These are phyloP conservation scores for Hemileccinum rubropunctum DNA, from an alignment of 768 basidiomycete species.

Conservation along the genomic window DNA sequence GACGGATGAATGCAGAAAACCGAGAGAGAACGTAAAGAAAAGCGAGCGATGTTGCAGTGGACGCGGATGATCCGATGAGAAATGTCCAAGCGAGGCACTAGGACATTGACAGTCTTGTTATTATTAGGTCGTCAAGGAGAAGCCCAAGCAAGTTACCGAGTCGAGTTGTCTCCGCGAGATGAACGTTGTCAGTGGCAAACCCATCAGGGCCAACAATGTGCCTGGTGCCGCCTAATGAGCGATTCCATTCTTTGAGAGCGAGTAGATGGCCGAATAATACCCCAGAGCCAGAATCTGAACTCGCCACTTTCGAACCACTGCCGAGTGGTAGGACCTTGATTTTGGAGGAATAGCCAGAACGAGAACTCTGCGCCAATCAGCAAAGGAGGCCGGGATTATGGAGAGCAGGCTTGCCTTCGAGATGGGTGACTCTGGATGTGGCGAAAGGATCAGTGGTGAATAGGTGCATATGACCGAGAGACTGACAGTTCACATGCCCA, in stretches of 20 bases:
- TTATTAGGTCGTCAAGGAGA: neutral
- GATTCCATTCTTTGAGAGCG: constrained; percentile 2
- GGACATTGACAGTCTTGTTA: neutral
- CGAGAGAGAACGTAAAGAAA: constrained; percentile 71
- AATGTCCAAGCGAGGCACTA: constrained; percentile 77
- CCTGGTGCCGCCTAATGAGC: constrained; percentile 38
- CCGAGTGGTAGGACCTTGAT: constrained; percentile 68
- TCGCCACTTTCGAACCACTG: constrained; percentile 83
- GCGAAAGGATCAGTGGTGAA: neutral
- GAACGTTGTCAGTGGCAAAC: constrained; percentile 70
- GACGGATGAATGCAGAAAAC: constrained; percentile 68
- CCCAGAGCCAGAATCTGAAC: constrained; percentile 67
- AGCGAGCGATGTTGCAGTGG: constrained; percentile 61
- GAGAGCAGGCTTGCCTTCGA: constrained; percentile 55
- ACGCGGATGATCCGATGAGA: constrained; percentile 63
- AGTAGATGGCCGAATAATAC: constrained; percentile 33
- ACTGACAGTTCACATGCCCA: constrained; percentile 76
- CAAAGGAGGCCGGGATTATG: neutral
- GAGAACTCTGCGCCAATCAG: constrained; percentile 53
- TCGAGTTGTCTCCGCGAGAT: constrained; percentile 57
- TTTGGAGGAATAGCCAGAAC: constrained; percentile 81
- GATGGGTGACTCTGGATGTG: constrained; percentile 62
- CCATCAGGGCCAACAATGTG: constrained; percentile 60
- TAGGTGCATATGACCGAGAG: neutral
- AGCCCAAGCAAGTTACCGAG: constrained; percentile 37